These are phyloP conservation scores for Cicer chorassanicum DNA, from an alignment of 306 rosid genomes.

Conservation along the genomic window DNA sequence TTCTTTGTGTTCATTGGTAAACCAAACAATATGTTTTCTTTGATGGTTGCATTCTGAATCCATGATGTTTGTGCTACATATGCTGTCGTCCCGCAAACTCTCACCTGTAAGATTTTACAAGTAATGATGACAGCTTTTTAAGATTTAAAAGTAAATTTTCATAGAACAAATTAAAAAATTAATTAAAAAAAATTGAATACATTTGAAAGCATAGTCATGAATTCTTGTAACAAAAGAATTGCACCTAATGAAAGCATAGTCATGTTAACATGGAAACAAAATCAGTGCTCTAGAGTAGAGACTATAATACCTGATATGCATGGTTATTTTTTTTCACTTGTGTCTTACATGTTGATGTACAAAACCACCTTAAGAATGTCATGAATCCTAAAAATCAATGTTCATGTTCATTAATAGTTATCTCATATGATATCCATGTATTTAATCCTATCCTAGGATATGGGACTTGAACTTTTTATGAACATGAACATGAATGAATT, in stretches of 20 bases:
- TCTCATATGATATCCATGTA: no score
- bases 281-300: no score
- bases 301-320: background rate
- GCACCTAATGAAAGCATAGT: background rate
- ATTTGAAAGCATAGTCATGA: background rate
- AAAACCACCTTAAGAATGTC: no score
- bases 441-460: background rate
- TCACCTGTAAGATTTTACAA: conserved; percentile 53
- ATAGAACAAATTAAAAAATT: background rate
- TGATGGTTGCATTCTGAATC: conserved; percentile 88
- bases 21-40: conserved; percentile 84
- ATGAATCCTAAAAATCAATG: no score
- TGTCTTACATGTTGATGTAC: no score
- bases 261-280: background rate
- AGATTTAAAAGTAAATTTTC: conserved; percentile 31
- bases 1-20: conserved; percentile 65
- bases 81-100: conserved; percentile 75
- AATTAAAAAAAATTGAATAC: background rate
- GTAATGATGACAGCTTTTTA: conserved; percentile 6
- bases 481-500: background rate
- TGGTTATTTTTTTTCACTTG: background rate
- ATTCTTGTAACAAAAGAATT: background rate
- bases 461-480: background rate
- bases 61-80: conserved; percentile 94
- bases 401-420: no score